Evolutionary conservation across 768 basidiomycete genomes (phyloP), one percentile per base, ranked within the genome.

Genomic region (Pleurotus platypus): DNA sequence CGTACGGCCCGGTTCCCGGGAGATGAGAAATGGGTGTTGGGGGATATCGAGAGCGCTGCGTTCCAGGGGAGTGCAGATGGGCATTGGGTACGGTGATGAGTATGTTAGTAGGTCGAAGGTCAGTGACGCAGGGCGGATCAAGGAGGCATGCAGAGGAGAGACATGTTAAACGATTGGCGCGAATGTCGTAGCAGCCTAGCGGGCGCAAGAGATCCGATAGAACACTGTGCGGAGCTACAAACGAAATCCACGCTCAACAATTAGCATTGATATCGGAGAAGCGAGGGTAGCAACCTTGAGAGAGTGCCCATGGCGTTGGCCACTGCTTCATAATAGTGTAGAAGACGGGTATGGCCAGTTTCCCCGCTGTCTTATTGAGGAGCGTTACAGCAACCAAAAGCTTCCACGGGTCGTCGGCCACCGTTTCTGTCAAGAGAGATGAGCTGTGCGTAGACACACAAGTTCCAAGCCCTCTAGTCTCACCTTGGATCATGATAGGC

Each of bases 351-450:
- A 88, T 77, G 7, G 87, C 85, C 12, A 76, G 69, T 62, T 77
- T 79, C 12, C 84, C 88, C 0, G 80, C 69, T 0, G 90, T 89
- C 64, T 86, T 85, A 64, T 92, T 91, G 16, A 91, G 78, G 4
- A 91, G 71, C 37, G 79, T 84, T 5, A 82, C 82, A 1, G 84
- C 85, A 16, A 90, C 74, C 5, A 91, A 72, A 37, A 91, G 67
- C 66, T 83, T 87, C 86, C 88, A 90, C 5, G 86, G 84, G 61
- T 85, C 76, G 16, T 77, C 67, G 0, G 78, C 73, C 20, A 88
- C 70, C 46, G 63, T 65, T 63, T 86, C 84, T 87, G 55, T n/a
- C 49, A 22, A n/a, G 11, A n/a, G 11, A 9, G 30, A 35, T 35
- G 30, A 35, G 30, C 11, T 35, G 30, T 11, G 30, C 11, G 30